A percentile compares a stretch with the other conserved stretches of the same genome.
Conservation (phyloP, 148 eudicot species). For the Rhododendron ovatum region DNA sequence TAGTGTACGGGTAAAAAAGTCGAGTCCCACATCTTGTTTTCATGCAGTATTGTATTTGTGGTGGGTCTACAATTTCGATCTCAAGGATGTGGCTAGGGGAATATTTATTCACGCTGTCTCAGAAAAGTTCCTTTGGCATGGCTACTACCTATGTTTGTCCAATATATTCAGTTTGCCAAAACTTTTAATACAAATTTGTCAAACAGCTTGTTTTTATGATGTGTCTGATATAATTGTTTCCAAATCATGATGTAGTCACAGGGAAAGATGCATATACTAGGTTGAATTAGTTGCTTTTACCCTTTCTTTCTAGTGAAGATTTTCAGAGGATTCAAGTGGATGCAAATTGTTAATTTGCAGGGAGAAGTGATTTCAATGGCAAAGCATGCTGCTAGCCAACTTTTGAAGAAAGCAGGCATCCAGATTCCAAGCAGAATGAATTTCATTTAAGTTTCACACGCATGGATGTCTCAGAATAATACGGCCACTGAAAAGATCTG, state of each 20-base stretch:
- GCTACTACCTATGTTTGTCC: not conserved
- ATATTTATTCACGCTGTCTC: too few relatives aligned
- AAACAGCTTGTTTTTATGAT: not conserved
- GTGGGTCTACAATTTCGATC: not conserved
- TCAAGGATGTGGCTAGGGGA: not conserved
- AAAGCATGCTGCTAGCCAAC: constrained; percentile 41
- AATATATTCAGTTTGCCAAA: not conserved
- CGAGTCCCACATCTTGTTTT: not conserved
- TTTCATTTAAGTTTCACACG: constrained; percentile 9
- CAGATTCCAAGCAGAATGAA: constrained; percentile 75
- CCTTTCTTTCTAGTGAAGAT: not conserved
- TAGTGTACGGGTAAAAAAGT: not conserved
- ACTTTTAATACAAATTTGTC: not conserved
- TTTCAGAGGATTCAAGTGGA: not conserved
- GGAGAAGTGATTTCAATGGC: constrained; percentile 60
- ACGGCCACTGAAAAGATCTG: too few relatives aligned
- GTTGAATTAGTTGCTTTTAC: not conserved
- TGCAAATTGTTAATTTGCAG: constrained; percentile 27
- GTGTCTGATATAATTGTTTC: not conserved
- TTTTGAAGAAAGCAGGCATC: constrained; percentile 70
- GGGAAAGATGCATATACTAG: not conserved
- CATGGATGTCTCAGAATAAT: not conserved
- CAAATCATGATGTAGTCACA: too few relatives aligned
- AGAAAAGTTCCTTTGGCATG: too few relatives aligned
- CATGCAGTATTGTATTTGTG: not conserved